A percentile compares a stretch with the other conserved stretches of the same genome.
phyloP scores from a whole-genome alignment of 2,329 filamentous ascomycete species.

The Hymenoscyphus repandus region DNA sequence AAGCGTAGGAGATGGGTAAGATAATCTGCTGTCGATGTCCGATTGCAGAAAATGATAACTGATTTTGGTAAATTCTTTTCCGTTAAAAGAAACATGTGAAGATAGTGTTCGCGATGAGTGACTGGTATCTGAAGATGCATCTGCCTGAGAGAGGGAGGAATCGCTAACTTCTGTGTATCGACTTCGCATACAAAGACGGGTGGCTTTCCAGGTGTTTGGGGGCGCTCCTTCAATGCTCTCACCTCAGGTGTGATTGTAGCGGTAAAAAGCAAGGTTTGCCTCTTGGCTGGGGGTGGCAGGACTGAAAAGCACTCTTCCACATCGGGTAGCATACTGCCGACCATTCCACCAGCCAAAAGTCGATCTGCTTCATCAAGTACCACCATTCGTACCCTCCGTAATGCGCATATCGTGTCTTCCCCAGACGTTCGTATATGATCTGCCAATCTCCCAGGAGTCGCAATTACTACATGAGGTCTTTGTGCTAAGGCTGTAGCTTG shows the following conservation, averaged over 20 bases:
- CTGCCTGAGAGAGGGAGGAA: constrained; percentile 77
- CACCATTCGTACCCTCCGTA: constrained; percentile 75
- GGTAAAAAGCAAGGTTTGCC: constrained; percentile 95
- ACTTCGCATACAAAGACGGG: constrained; percentile 88
- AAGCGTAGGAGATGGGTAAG: constrained; percentile 83
- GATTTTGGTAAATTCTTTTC: constrained; percentile 69
- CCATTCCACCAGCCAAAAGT: constrained; percentile 65
- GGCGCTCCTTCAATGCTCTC: constrained; percentile 74
- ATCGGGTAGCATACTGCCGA: constrained; percentile 89
- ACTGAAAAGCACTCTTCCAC: constrained; percentile 82
- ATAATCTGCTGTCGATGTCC: constrained; percentile 80
- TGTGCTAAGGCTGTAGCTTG: constrained; percentile 81
- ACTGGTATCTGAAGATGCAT: constrained; percentile 84
- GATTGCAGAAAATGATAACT: constrained; percentile 91
- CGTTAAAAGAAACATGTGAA: constrained; percentile 83
- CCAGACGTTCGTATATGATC: constrained; percentile 92
- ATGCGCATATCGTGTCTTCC: constrained; percentile 78
- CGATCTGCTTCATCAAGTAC: constrained; percentile 96
- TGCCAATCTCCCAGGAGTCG: constrained; percentile 86
- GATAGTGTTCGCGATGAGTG: constrained; percentile 89
- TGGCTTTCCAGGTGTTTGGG: constrained; percentile 61
- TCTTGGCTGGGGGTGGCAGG: constrained; percentile 68
- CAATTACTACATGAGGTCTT: constrained; percentile 86
- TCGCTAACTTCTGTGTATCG: constrained; percentile 67
- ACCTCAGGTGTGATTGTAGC: constrained; percentile 94